Evolutionary conservation across 768 basidiomycete genomes (phyloP).

Genomic region (Coprinopsis strossmayeri): DNA sequence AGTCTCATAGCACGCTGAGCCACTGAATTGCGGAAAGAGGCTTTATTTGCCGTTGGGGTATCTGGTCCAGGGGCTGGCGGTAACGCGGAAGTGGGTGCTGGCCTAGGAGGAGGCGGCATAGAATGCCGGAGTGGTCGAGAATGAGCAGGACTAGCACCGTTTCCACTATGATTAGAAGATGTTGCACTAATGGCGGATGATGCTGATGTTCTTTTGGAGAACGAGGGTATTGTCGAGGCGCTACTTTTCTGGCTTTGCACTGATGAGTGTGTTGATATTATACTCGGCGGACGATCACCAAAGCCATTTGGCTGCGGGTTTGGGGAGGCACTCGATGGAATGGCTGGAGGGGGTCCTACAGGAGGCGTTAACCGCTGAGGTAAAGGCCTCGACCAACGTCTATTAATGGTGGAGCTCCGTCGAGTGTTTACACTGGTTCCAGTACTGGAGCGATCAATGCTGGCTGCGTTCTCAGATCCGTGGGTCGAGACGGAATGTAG

Average conservation of each 20-base stretch:
- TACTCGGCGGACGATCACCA: constrained; percentile 29
- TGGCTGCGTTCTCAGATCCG: constrained; percentile 32
- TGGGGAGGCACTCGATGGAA: constrained; percentile 25
- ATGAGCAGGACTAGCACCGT: constrained; percentile 10
- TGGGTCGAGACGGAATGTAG: constrained; percentile 39
- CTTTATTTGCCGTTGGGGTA: constrained; percentile 21
- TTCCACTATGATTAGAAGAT: constrained; percentile 27
- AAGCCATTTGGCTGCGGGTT: constrained; percentile 25
- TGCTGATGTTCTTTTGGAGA: constrained; percentile 46
- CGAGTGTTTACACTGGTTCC: constrained; percentile 29
- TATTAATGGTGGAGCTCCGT: constrained; percentile 25
- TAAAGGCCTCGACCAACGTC: constrained; percentile 49
- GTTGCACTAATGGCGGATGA: constrained; percentile 42
- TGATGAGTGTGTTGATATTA: constrained; percentile 30
- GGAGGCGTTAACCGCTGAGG: constrained; percentile 54
- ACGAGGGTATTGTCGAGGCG: constrained; percentile 39
- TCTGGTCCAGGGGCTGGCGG: constrained; percentile 54
- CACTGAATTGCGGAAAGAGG: constrained; percentile 51
- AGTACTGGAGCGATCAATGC: constrained; percentile 30
- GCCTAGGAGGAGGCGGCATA: constrained; percentile 67
- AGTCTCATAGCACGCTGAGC: constrained; percentile 50
- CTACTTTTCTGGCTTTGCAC: constrained; percentile 35
- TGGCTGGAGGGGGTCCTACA: constrained; percentile 50
- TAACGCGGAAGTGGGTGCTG: constrained; percentile 62
- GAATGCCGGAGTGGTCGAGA: constrained; percentile 42